Evolutionary conservation across 139 green algal genomes (phyloP), one percentile per base, ranked within the genome.

Genomic region (Gonium pectorale): DNA sequence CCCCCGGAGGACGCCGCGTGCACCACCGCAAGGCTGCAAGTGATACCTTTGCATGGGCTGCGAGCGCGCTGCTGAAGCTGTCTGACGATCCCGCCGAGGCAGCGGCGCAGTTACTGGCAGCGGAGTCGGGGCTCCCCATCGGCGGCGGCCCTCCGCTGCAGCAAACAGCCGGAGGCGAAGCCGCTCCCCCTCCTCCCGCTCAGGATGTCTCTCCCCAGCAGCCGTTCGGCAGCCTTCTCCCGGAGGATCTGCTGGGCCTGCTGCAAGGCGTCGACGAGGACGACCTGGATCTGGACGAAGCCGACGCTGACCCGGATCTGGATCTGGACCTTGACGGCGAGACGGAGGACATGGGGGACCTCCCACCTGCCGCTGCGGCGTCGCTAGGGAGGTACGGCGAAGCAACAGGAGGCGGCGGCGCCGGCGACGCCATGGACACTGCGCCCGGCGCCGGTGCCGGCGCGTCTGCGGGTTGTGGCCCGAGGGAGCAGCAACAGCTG

Each of bases 31-130:
- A 83, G 35, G 49, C 44, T 8, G 60, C 77, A 37, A 66, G 43
- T 40, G 86, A 90, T 7, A 90, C 86, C 7, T 87, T 90, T 44
- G 86, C 86, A 24, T 90, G 77, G 62, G 80, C 86, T 27, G 86
- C 86, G 1, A 79, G 72, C 31, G 54, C 79, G 24, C 27, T 87
- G 43, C 74, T 89, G 4, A 49, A 68, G 3, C n/a, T n/a, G n/a
- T n/a, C n/a, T n/a, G n/a, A n/a, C n/a, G n/a, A n/a, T n/a, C n/a
- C n/a, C n/a, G n/a, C n/a, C n/a, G n/a, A n/a, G n/a, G n/a, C n/a
- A n/a, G n/a, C n/a, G n/a, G n/a, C n/a, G n/a, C n/a, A n/a, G n/a
- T n/a, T n/a, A n/a, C n/a, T n/a, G n/a, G n/a, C n/a, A n/a, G n/a
- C n/a, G n/a, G n/a, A n/a, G n/a, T n/a, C n/a, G n/a, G n/a, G n/a